Base-by-base conservation (phyloP, 139 green algal species). In the Chlamydomonas incerta region DNA sequence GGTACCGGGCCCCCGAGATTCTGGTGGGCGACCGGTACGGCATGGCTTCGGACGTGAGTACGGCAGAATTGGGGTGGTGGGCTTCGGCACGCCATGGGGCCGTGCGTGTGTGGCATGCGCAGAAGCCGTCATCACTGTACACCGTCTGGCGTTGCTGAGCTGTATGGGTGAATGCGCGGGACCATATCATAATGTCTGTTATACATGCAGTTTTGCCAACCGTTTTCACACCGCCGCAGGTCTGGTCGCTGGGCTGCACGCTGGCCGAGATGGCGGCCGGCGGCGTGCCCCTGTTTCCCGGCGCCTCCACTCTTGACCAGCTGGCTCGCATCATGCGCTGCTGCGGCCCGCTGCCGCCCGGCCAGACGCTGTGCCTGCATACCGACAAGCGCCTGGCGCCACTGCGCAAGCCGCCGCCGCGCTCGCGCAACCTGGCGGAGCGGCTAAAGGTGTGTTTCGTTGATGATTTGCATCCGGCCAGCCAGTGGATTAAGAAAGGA, bases 221-320 rank as follows among this genome's bases (percentile, higher is more conserved):
- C 63, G 9, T 28, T 37, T 35, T 10, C 15, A 24, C 63, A 35
- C 67, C 70, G 1, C 8, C 83, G 41, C 41, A 77, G 41, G n/a
- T 88, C 3, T 88, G 82, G 82, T 26, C 50, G 10, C 69, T 88
- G 33, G 83, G 93, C 31, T 97, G 94, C 90, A 90, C 96, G 63
- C 72, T 96, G n/a, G 93, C 88, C 0, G 95, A 98, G 90, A 86
- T 97, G 74, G 74, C 87, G 26, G 87, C 89, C 10, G 6, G 8
- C 5, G 95, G 95, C 1, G 65, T 89, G n/a, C 91, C 95, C 15
- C 87, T 97, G 26, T 97, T 97, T 74, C 93, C 94, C 1, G 66
- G 41, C 28, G 33, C 31, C 46, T 55, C 31, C 66, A 95, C 96
- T 87, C 88, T 96, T 9, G 93, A 95, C 74, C 92, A 95, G 93